Percentiles rank a stretch among this genome's conserved stretches.
phyloP scores from a whole-genome alignment of 306 rosid species.

The Bauhinia variegata region DNA sequence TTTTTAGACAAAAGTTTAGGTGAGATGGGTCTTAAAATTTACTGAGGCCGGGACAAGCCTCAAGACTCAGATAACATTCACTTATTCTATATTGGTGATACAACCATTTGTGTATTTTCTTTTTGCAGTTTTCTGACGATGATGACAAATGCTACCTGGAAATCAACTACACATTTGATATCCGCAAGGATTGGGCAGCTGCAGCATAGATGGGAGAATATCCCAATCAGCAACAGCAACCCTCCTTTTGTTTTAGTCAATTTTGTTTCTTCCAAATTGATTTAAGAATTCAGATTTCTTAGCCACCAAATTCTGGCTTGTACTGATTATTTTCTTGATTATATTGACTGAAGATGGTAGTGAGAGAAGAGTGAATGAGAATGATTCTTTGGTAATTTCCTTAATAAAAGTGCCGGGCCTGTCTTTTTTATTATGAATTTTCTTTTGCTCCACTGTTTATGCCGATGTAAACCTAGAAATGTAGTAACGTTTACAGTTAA shows the following conservation, averaged over 20 bases:
- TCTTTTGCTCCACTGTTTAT: not conserved
- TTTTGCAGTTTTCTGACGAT: slow-evolving; percentile 72
- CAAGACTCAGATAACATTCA: too few relatives aligned
- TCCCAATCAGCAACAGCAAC: slow-evolving; percentile 17
- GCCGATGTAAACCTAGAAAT: not conserved
- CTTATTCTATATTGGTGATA: too few relatives aligned
- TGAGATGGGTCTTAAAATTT: too few relatives aligned
- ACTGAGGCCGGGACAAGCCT: too few relatives aligned
- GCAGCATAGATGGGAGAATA: slow-evolving; percentile 16
- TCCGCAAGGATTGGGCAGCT: slow-evolving; percentile 73
- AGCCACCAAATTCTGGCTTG: slow-evolving; percentile 4
- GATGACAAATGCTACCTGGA: slow-evolving; percentile 82
- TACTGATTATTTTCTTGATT: slow-evolving; percentile 3
- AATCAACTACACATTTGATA: slow-evolving; percentile 78
- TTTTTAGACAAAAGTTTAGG: too few relatives aligned
- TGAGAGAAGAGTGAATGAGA: not conserved
- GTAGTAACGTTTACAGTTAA: not conserved
- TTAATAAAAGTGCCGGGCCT: not conserved
- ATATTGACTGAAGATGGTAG: slow-evolving; percentile 8
- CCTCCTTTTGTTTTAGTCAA: slow-evolving; percentile 29
- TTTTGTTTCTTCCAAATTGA: not conserved
- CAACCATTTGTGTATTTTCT: not conserved
- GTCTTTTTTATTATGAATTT: not conserved
- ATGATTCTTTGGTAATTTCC: slow-evolving; percentile 12
- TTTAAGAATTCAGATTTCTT: slow-evolving; percentile 4